Base-by-base conservation (phyloP, 192 early-diverging fungal genomes). In the Podila minutissima region DNA sequence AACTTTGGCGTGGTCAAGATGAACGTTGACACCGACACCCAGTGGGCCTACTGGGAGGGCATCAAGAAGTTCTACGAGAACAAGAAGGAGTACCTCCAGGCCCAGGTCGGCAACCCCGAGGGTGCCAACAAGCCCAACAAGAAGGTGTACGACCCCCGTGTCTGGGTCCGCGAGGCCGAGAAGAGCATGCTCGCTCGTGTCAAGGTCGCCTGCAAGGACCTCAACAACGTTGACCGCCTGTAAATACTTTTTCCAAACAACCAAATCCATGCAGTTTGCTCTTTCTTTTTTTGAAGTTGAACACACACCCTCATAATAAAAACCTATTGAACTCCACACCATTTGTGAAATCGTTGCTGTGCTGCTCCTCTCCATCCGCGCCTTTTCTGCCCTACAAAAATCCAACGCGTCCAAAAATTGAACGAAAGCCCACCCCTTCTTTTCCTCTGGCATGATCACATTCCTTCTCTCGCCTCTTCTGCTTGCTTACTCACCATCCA, bases 21-120 rank as follows among this genome's bases (percentile, higher is more conserved):
- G 97, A 98, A 98, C 90, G 95, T 98, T 84, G 97, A 98, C 83
- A 98, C 97, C 62, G 97, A 98, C 83, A 98, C 97, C 49, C 97
- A 98, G 88, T 98, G 93, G 93, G 95, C 96, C 32, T 98, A 97
- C 89, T 95, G 94, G 88, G 72, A 85, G 46, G 95, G 97, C 74
- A 89, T 98, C 74, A 90, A 89, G 70, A 87, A 93, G 82, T 98
- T 93, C 83, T 94, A 96, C 83, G 92, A 97, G 72, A 81, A 85
- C 71, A 92, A 97, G 90, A 94, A 96, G 89, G 92, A 77, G 53
- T 95, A 97, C 82, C 90, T 98, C 69, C 92, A 96, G 86, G 82
- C 86, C 32, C 97, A 98, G 86, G 95, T 98, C 64, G 97, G 97
- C 62, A 97, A 98, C 87, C 96, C 96, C 75, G 96, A 97, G 66